Evolutionary conservation across 306 rosid genomes (phyloP), one percentile per base, ranked within the genome.

Genomic region (Leucaena leucocephala): DNA sequence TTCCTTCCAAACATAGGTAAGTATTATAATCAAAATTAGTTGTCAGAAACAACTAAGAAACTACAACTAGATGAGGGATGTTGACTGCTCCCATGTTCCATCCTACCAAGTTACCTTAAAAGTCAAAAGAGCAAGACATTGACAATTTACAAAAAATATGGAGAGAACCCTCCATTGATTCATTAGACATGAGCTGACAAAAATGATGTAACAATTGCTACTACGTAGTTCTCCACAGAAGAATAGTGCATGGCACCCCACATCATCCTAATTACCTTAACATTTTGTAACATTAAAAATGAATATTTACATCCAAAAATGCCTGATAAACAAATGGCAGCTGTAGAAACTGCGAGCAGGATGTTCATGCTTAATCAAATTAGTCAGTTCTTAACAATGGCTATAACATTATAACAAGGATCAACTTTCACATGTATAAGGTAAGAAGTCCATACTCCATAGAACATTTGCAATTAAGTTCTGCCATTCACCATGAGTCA

Each of bases 331-430:
- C 67, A 77, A 67, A 43, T 68, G 45, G 76, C 64, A 44, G 63
- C 33, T 35, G 82, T 34, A 70, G 62, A 45, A 74, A 38, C 34
- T 66, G 54, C 38, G 45, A 27, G 69, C 19, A 36, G 70, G 46
- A 68, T 59, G 77, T 68, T 61, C 43, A 46, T n/a, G 59, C 74
- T 81, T 50, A 12, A 81, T 79, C 15, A 73, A 76, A 72, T 14
- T 16, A 62, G 65, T 50, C 73, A 9, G 58, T 5, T 67, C 80
- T 58, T 76, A 75, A 81, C 54, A 44, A 34, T 62, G 78, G 79
- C 62, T 58, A 64, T 34, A 46, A 21, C 62, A 19, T 55, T 3
- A 55, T 55, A 38, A 34, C 72, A 66, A 55, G 36, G 43, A 54
- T 64, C 68, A 74, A 66, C 54, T 67, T 39, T 45, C 43, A 68